These are phyloP conservation scores for Pochonia chlamydosporia DNA, from an alignment of 2,329 filamentous ascomycete genomes.

Conservation along the genomic window DNA sequence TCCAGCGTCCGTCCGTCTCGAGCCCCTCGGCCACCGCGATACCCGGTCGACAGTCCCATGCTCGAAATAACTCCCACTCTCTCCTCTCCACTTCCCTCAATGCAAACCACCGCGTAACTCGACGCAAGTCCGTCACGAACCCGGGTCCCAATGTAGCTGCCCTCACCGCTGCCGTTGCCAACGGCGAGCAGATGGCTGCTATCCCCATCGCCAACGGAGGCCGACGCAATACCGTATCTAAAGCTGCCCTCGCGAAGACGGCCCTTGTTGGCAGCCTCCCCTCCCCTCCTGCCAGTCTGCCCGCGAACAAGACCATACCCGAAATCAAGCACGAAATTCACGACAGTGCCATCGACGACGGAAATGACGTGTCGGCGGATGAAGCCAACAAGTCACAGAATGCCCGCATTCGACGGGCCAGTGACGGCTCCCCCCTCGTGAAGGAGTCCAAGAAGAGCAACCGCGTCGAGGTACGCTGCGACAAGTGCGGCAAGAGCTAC, in stretches of 20 bases:
- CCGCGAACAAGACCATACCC: constrained; percentile 47
- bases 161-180: constrained; percentile 66
- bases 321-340: constrained; percentile 44
- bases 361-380: constrained; percentile 50
- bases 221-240: constrained; percentile 66
- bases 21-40: constrained; percentile 54
- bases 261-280: constrained; percentile 48
- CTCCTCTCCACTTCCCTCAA: constrained; percentile 73
- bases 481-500: constrained; percentile 98
- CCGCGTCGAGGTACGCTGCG: constrained; percentile 84
- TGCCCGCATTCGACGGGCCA: constrained; percentile 57
- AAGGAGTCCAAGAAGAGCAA: constrained; percentile 83
- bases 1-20: constrained; percentile 55
- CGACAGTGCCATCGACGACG: constrained; percentile 65
- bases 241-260: constrained; percentile 32
- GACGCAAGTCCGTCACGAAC: constrained; percentile 88
- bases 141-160: constrained; percentile 68
- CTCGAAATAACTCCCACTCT: constrained; percentile 76
- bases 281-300: constrained; percentile 62
- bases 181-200: constrained; percentile 52
- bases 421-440: constrained; percentile 76
- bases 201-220: constrained; percentile 52
- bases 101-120: constrained; percentile 77
- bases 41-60: constrained; percentile 55
- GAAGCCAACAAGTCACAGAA: constrained; percentile 45